These are phyloP conservation scores for Blumeria hordei DNA, from an alignment of 2,329 filamentous ascomycete species.

Conservation along the genomic window DNA sequence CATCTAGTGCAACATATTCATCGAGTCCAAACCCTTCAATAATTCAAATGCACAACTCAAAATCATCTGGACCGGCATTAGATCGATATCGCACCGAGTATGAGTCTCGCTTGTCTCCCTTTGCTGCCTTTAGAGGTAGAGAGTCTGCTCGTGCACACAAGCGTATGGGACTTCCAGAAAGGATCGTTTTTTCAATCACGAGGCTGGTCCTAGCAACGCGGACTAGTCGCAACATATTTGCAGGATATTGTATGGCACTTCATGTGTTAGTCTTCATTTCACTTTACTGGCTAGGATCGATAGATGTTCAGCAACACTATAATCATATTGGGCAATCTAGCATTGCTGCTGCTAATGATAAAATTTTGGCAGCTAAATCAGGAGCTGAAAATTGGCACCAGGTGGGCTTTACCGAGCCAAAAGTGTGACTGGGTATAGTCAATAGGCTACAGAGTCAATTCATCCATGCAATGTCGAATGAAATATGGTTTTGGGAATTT, in stretches of 20 bases:
- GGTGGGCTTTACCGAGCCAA: too few species aligned
- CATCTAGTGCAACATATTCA: slow-evolving; percentile 40
- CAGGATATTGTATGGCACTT: slow-evolving; percentile 67
- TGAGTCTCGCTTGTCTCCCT: slow-evolving; percentile 85
- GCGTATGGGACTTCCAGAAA: slow-evolving; percentile 76
- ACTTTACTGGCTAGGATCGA: slow-evolving; percentile 59
- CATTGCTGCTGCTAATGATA: slow-evolving; percentile 14
- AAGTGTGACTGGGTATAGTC: too few species aligned
- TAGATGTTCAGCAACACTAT: slow-evolving; percentile 30
- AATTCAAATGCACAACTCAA: slow-evolving; percentile 34
- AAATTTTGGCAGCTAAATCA: not conserved
- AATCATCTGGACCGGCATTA: slow-evolving; percentile 38
- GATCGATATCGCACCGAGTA: slow-evolving; percentile 83
- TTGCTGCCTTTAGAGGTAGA: slow-evolving; percentile 82
- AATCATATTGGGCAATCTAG: slow-evolving; percentile 17
- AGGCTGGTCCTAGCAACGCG: slow-evolving; percentile 75
- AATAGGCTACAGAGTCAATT: too few species aligned
- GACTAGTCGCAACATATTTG: slow-evolving; percentile 81
- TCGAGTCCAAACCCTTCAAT: slow-evolving; percentile 55
- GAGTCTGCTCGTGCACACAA: slow-evolving; percentile 80
- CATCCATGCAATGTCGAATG: too few species aligned
- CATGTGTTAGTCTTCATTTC: slow-evolving; percentile 73
- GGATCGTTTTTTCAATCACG: slow-evolving; percentile 74
- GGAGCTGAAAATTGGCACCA: not conserved
- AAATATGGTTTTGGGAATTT: too few species aligned